Evolutionary conservation across 352 stramenopile genomes (phyloP), one percentile per base, ranked within the genome.

Genomic region (Phytophthora rubi): DNA sequence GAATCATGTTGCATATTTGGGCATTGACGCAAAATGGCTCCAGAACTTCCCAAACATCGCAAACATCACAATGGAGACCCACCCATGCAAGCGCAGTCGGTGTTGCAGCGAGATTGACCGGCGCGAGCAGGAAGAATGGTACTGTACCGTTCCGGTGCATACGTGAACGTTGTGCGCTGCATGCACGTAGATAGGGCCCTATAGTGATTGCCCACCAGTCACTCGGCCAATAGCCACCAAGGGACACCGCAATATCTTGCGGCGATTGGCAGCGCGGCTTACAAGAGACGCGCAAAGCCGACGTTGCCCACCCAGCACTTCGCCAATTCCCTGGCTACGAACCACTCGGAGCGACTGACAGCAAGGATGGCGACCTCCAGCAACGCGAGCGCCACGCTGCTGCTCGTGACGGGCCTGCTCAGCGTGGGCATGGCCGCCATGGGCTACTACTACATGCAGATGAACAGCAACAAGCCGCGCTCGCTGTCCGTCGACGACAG

Each of bases 371-470:
- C 75, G 65, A 70, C 65, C 15, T 57, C 68, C 58, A 68, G 66
- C 8, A 70, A 62, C 53, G 64, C 73, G 54, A 87, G 69, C 53
- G 61, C 76, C 13, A 70, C 80, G 70, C 75, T 91, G 59, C 65
- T 93, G 59, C 70, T 89, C 45, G 68, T 87, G 62, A 90, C 85
- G 62, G 78, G 83, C 15, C 70, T 93, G 49, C 69, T 93, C 42
- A 81, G 83, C 63, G 65, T 93, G 21, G 78, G 80, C 15, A 75
- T 93, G 60, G 79, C 76, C 49, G 71, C 79, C 10, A 74, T 88
- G 47, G 85, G 83, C 54, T 90, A 81, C 62, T 80, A 87, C 48
- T 90, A 85, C 70, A 62, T 89, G 59, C 81, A 89, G 37, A 59
- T 67, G 37, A 47, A 18, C 42, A 75, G 60, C 44, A 78, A 80